Conservation (phyloP, 2,329 filamentous ascomycete species). For the Ophiocordyceps camponoti-floridani region DNA sequence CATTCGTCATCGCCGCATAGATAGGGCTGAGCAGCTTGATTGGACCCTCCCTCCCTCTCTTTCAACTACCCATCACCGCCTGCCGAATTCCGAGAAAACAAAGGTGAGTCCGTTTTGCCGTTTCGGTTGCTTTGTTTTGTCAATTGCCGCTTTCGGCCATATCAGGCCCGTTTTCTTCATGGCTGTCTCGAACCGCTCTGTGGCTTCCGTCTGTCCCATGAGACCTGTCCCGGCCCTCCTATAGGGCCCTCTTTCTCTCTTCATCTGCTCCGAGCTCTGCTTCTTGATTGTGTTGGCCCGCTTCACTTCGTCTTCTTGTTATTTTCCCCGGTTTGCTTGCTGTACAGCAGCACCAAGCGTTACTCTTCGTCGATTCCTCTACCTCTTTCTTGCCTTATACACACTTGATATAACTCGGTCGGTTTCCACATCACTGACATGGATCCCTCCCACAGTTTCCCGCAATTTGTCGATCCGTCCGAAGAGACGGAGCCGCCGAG, state of each 20-base stretch:
- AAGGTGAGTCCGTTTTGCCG: not conserved
- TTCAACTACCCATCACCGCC: not conserved
- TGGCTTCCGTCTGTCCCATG: not conserved
- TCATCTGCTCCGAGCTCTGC: not conserved
- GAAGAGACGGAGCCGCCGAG: slow-evolving; percentile 10
- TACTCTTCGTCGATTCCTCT: not conserved
- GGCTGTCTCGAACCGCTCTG: not conserved
- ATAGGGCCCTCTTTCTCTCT: not conserved
- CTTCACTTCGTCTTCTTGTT: not conserved
- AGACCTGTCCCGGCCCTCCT: not conserved
- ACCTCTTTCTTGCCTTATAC: not conserved
- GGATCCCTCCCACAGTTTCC: slow-evolving; percentile 20
- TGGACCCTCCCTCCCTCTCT: not conserved
- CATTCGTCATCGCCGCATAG: not conserved
- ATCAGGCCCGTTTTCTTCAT: not conserved
- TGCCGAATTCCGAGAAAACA: not conserved
- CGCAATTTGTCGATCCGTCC: slow-evolving; percentile 23
- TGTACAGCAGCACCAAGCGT: not conserved
- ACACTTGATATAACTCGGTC: slow-evolving; percentile 4
- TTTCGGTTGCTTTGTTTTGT: not conserved
- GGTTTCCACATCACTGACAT: slow-evolving; percentile 22
- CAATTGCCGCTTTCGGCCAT: not conserved
- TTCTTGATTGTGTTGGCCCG: not conserved
- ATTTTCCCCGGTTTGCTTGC: not conserved
- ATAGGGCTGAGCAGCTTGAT: not conserved